Evolutionary conservation across 768 basidiomycete genomes (phyloP), one percentile per base, ranked within the genome.

Genomic region (Lactarius evosmus): DNA sequence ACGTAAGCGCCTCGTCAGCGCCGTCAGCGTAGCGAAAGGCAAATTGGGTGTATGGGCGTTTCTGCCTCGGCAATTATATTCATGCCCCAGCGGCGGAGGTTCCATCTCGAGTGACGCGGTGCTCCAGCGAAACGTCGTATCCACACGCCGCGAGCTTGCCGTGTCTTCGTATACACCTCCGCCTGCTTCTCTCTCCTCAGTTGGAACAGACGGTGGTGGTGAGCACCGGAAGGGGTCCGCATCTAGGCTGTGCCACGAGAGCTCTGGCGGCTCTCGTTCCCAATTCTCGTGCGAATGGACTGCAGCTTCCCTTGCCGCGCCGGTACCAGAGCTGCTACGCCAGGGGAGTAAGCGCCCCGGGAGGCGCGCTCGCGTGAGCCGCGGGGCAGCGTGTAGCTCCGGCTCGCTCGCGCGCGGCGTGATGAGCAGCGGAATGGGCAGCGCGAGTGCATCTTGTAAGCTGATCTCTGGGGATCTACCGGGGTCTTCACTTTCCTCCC

Each of bases 61-160:
- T 22, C 16, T 44, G 41, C 41, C n/a, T 22, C 9, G n/a, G 41
- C 7, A n/a, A 44, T 44, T 29, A 16, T 49, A 4, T 55, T 27
- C 57, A n/a, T 32, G 25, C 30, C 5, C 3, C 19, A 30, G 30
- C 19, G 33, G 30, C 3, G 30, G 16, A 25, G 11, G 19, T 22
- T 40, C 64, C 38, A 38, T 41, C 19, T 66, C 65, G 33, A 65
- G 51, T 1, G 65, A 66, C 8, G 56, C 61, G 27, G 40, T 63
- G 49, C 68, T 69, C 68, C 68, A 69, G 36, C 68, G 66, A 60
- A 69, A 69, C 19, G 66, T 64, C 40, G 49, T 40, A 22, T 63
- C 62, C 12, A 61, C 40, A 9, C 61, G 61, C 19, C 59, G 66
- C 7, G 65, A 49, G 40, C 58, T 50, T 34, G 60, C 34, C 22